Conservation (phyloP, 1,284 basidiomycete species). For the Paramarasmius palmivorus region DNA sequence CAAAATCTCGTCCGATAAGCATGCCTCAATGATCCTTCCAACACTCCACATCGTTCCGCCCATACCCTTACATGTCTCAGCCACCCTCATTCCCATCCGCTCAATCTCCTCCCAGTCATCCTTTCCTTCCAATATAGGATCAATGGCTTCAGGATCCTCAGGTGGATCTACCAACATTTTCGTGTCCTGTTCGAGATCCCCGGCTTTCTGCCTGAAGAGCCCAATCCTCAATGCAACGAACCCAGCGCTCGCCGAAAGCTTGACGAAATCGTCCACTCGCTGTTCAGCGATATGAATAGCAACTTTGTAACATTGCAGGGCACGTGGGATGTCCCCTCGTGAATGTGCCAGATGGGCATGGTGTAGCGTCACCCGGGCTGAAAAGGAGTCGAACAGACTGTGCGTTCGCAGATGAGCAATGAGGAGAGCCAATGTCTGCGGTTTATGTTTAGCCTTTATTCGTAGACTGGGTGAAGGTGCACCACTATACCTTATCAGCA, state of each 20-base stretch:
- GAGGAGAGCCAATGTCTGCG: constrained; percentile 50
- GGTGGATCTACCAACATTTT: constrained; percentile 18
- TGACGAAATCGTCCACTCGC: constrained; percentile 49
- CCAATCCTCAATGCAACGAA: constrained; percentile 62
- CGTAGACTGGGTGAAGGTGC: constrained; percentile 1
- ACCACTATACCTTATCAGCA: constrained; percentile 50
- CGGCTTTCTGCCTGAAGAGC: constrained; percentile 18
- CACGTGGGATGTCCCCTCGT: constrained; percentile 44
- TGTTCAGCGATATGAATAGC: constrained; percentile 48
- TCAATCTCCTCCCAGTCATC: constrained; percentile 32
- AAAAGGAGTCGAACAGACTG: constrained; percentile 54
- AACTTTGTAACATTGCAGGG: constrained; percentile 60
- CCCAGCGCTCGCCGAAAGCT: constrained; percentile 58
- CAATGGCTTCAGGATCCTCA: constrained; percentile 20
- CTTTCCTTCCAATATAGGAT: constrained; percentile 16
- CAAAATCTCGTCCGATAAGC: constrained; percentile 54
- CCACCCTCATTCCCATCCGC: constrained; percentile 36
- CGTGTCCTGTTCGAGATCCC: constrained; percentile 12
- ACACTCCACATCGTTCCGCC: constrained; percentile 58
- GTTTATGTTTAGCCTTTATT: background rate
- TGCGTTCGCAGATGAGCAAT: constrained; percentile 64
- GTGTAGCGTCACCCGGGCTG: constrained; percentile 63
- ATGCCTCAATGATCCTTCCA: constrained; percentile 54
- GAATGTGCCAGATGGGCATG: constrained; percentile 75
- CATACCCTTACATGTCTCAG: constrained; percentile 45